Evolutionary conservation across 331 rosid species (phyloP).

Genomic region (Malus hybrid): DNA sequence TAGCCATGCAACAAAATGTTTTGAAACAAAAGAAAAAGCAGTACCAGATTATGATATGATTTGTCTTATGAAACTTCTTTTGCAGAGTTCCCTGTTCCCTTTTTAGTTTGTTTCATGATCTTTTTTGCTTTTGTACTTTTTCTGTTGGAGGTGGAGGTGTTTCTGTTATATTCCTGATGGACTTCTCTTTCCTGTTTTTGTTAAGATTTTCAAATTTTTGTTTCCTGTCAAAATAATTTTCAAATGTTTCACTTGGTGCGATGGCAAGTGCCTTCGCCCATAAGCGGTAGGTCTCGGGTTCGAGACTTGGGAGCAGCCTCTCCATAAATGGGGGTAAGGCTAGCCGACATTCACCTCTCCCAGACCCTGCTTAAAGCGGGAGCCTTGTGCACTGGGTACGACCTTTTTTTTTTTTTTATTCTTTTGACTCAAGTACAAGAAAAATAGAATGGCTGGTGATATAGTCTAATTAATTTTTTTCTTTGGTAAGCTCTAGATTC

Average conservation of each 20-base stretch:
- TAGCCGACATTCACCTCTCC: too few species aligned
- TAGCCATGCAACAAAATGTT: background rate
- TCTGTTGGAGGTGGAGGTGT: background rate
- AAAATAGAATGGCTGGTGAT: slow-evolving; percentile 11
- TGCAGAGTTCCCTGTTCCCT: background rate
- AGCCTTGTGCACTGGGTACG: too few species aligned
- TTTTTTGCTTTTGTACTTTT: background rate
- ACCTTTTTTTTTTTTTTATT: slow-evolving; percentile 5
- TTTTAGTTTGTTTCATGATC: background rate
- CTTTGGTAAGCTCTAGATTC: slow-evolving; percentile 95
- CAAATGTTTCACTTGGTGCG: background rate
- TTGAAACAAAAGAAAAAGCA: background rate
- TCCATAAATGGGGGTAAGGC: too few species aligned
- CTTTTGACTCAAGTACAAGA: slow-evolving; percentile 6
- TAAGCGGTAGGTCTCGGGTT: too few species aligned
- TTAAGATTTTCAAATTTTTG: background rate
- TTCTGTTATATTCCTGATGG: background rate
- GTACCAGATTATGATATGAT: background rate
- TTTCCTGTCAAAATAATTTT: background rate
- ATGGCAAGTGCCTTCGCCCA: too few species aligned
- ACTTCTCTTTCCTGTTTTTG: background rate
- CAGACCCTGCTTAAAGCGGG: too few species aligned
- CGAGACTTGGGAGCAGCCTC: too few species aligned
- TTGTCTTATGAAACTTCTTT: background rate
- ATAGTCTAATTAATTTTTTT: slow-evolving; percentile 45